These are phyloP conservation scores for Echinosophora koreensis DNA, from an alignment of 306 rosid genomes.

Conservation along the genomic window DNA sequence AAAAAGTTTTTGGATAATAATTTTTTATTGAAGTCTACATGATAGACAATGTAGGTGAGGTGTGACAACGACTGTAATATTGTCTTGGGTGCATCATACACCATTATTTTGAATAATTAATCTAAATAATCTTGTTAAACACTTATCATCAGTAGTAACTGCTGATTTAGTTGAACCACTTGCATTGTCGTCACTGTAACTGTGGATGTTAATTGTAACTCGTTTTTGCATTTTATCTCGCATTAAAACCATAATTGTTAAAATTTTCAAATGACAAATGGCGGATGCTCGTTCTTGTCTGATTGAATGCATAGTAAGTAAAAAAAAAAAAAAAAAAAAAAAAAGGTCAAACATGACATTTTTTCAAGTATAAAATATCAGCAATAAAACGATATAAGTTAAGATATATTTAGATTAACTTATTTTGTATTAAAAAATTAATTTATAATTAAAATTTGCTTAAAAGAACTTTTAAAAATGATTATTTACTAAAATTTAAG, in stretches of 20 bases:
- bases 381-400: too few relatives aligned
- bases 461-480: too few relatives aligned
- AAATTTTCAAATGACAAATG: neutral
- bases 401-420: too few relatives aligned
- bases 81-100: slow-evolving; percentile 41
- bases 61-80: slow-evolving; percentile 46
- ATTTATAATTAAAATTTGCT: too few relatives aligned
- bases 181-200: neutral
- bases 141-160: neutral
- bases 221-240: too few relatives aligned
- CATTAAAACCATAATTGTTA: too few relatives aligned
- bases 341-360: too few relatives aligned
- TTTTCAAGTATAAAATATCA: too few relatives aligned
- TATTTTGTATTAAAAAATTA: too few relatives aligned
- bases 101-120: slow-evolving; percentile 41
- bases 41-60: slow-evolving; percentile 31
- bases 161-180: slow-evolving; percentile 30
- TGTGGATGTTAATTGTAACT: neutral
- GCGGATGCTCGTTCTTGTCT: slow-evolving; percentile 8
- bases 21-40: slow-evolving; percentile 22
- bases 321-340: neutral
- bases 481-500: too few relatives aligned
- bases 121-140: slow-evolving; percentile 9
- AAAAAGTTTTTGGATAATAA: neutral
- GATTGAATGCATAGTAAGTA: slow-evolving; percentile 24